Conservation (phyloP, 257 asterid species). For the Henckelia pumila region DNA sequence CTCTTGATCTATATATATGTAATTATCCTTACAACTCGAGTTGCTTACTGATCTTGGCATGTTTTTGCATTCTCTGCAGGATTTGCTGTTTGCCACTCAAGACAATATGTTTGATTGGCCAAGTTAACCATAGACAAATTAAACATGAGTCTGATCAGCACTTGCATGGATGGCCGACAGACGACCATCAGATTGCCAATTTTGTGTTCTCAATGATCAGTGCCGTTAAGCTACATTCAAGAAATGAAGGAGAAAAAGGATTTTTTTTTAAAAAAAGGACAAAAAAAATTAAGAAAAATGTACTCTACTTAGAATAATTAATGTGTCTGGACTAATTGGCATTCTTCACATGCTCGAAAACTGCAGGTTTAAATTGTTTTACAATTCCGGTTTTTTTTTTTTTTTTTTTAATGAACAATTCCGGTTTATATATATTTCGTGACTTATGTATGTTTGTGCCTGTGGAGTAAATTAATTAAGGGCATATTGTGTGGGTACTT, state of each 20-base stretch:
- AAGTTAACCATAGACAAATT: slow-evolving; percentile 39
- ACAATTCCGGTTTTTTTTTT: no score
- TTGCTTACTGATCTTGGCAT: not conserved
- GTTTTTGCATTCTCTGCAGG: slow-evolving; percentile 40
- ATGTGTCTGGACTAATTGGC: no score
- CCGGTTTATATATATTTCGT: no score
- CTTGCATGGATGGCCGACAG: not conserved
- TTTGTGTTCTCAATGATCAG: slow-evolving; percentile 5
- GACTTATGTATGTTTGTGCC: no score
- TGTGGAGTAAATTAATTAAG: no score
- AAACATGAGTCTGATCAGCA: not conserved
- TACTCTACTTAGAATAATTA: not conserved
- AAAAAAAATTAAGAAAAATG: not conserved
- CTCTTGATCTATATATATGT: not conserved
- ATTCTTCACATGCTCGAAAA: not conserved
- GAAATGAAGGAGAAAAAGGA: no score
- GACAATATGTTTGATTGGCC: slow-evolving; percentile 57
- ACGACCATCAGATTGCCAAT: slow-evolving; percentile 2
- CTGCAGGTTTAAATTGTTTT: no score
- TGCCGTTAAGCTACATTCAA: not conserved
- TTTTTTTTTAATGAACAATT: no score
- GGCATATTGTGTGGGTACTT: no score
- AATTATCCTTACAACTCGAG: not conserved
- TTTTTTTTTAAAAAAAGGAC: no score
- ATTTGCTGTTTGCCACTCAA: slow-evolving; percentile 51